Conservation (phyloP, 805 yeast genomes). For the Zygosaccharomyces pseudorouxii region DNA sequence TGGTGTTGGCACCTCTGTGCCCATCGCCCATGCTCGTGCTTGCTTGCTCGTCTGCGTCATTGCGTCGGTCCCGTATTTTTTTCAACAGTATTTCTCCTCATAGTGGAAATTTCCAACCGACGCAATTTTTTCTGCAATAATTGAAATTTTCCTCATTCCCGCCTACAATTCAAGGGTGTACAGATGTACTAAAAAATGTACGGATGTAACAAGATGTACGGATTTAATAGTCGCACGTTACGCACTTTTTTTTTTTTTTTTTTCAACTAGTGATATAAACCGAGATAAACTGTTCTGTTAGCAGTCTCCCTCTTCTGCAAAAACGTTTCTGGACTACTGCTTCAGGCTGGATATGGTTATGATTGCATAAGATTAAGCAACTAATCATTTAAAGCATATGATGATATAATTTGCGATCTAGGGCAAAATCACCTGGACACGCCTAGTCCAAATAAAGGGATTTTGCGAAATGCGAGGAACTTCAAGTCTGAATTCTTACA, state of each 20-base stretch:
- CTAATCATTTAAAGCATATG: slow-evolving; percentile 24
- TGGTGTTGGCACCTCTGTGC: slow-evolving; percentile 1
- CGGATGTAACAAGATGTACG: neutral
- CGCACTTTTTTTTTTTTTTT: neutral
- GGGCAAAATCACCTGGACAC: slow-evolving; percentile 39
- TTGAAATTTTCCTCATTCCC: too few relatives aligned
- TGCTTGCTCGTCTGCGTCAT: neutral
- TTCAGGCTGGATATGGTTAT: neutral
- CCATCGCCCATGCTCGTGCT: slow-evolving; percentile 1
- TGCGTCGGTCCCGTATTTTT: slow-evolving; percentile 3
- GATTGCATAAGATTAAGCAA: neutral
- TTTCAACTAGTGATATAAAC: neutral
- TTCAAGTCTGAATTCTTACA: slow-evolving; percentile 24
- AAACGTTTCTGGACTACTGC: too few relatives aligned
- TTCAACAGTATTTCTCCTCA: neutral
- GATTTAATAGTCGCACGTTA: neutral
- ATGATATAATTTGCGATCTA: slow-evolving; percentile 57
- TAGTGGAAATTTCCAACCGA: neutral
- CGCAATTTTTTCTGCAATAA: neutral
- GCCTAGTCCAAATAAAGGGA: slow-evolving; percentile 45
- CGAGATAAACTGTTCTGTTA: neutral
- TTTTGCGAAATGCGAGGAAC: slow-evolving; percentile 37
- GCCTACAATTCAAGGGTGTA: neutral
- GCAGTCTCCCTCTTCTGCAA: too few relatives aligned
- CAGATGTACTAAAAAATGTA: neutral